phyloP scores from a whole-genome alignment of 1,284 basidiomycete species.

The Ustilago tritici region DNA sequence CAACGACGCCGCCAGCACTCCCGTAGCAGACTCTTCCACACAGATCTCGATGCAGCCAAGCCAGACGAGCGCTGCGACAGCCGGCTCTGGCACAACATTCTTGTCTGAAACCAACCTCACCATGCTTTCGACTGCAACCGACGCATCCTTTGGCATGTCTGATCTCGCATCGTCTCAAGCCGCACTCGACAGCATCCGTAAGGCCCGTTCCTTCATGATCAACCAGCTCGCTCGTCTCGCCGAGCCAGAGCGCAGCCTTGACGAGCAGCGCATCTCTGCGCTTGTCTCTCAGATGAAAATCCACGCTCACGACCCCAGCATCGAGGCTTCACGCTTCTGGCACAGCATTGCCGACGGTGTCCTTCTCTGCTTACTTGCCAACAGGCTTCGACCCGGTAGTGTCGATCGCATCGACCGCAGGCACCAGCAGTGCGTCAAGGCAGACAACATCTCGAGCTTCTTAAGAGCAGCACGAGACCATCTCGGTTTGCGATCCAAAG shows the following conservation, averaged over 20 bases:
- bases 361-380: conserved; percentile 56
- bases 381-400: conserved; percentile 40
- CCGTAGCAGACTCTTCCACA: conserved; percentile 11
- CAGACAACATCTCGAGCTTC: conserved; percentile 59
- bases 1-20: conserved; percentile 10
- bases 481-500: conserved; percentile 56
- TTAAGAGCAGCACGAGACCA: conserved; percentile 55
- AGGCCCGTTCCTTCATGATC: conserved; percentile 52
- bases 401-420: conserved; percentile 56
- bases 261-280: conserved; percentile 35
- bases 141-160: conserved; percentile 47
- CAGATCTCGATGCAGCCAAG: conserved; percentile 33
- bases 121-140: conserved; percentile 21
- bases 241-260: conserved; percentile 20
- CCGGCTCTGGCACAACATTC: conserved; percentile 32
- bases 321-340: conserved; percentile 53
- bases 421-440: conserved; percentile 53
- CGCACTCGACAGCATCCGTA: conserved; percentile 51
- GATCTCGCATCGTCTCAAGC: conserved; percentile 37
- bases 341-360: conserved; percentile 54
- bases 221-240: conserved; percentile 42
- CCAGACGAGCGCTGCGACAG: conserved; percentile 37
- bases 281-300: conserved; percentile 35
- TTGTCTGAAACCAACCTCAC: conserved; percentile 39
- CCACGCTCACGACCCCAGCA: conserved; percentile 25